A percentile compares a stretch with the other conserved stretches of the same genome.
These are phyloP conservation scores for Lotmaria passim DNA, from an alignment of 208 protist species.

Conservation along the genomic window DNA sequence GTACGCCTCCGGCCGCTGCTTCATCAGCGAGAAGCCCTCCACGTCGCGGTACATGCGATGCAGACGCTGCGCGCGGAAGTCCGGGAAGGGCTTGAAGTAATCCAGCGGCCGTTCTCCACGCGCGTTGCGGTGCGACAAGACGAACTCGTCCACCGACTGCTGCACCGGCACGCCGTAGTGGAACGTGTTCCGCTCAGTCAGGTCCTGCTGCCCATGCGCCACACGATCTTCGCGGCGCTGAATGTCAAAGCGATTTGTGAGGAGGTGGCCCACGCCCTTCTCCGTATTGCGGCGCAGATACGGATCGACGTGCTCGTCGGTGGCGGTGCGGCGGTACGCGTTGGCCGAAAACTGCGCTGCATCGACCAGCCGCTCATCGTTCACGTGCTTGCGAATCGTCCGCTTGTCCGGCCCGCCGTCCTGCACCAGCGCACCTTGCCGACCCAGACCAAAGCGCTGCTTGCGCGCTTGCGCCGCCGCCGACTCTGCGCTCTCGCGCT, in stretches of 20 bases:
- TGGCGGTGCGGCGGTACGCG: slow-evolving; percentile 70
- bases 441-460: slow-evolving; percentile 86
- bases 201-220: slow-evolving; percentile 63
- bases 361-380: slow-evolving; percentile 88
- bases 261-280: slow-evolving; percentile 77
- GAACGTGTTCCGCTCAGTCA: slow-evolving; percentile 77
- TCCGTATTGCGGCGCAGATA: slow-evolving; percentile 70
- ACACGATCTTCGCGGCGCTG: slow-evolving; percentile 76
- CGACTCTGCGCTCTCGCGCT: slow-evolving; percentile 22
- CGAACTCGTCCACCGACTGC: slow-evolving; percentile 85
- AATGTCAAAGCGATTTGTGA: slow-evolving; percentile 86
- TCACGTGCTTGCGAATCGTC: slow-evolving; percentile 68
- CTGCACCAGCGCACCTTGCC: slow-evolving; percentile 85
- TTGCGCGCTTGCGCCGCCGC: slow-evolving; percentile 52
- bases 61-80: slow-evolving; percentile 78
- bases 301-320: slow-evolving; percentile 82
- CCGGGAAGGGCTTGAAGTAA: slow-evolving; percentile 89
- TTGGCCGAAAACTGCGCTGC: slow-evolving; percentile 63
- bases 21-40: slow-evolving; percentile 88
- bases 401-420: slow-evolving; percentile 86
- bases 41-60: slow-evolving; percentile 85
- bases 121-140: slow-evolving; percentile 83
- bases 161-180: slow-evolving; percentile 83
- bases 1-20: slow-evolving; percentile 79
- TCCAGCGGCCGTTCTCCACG: slow-evolving; percentile 85